Evolutionary conservation across 2,329 filamentous ascomycete genomes (phyloP).

Genomic region (Atkinsonella hypoxylon): DNA sequence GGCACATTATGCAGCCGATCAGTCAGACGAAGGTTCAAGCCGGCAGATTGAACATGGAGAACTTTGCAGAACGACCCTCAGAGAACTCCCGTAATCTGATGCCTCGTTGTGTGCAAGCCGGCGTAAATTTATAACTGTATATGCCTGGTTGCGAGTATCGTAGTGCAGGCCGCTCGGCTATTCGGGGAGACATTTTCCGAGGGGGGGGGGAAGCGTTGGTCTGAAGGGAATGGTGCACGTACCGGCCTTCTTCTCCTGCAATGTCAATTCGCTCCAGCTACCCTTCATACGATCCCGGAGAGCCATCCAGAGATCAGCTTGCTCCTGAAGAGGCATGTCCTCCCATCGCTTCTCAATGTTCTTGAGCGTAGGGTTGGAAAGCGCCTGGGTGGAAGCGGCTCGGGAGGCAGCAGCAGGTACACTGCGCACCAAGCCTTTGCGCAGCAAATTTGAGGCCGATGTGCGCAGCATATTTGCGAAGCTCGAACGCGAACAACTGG

Average conservation of each 20-base stretch:
- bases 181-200: conserved; percentile 25
- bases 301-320: conserved; percentile 98
- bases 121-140: background rate
- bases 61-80: background rate
- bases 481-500: conserved; percentile 9
- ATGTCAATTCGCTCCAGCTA: conserved; percentile 87
- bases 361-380: conserved; percentile 93
- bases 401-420: conserved; percentile 33
- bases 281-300: conserved; percentile 97
- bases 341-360: conserved; percentile 99
- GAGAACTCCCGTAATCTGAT: background rate
- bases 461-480: conserved; percentile 41
- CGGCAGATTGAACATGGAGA: background rate
- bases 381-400: conserved; percentile 68
- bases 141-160: conserved; percentile 6
- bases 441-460: conserved; percentile 39
- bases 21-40: background rate
- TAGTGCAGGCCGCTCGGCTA: conserved; percentile 14
- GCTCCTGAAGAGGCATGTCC: conserved; percentile 92
- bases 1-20: background rate
- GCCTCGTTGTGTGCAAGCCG: background rate
- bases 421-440: conserved; percentile 34
- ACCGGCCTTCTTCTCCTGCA: conserved; percentile 99
- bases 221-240: conserved; percentile 28
- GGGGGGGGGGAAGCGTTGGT: conserved; percentile 3